These are phyloP conservation scores for Gremmenia infestans DNA, from an alignment of 2,329 filamentous ascomycete genomes.

Conservation along the genomic window DNA sequence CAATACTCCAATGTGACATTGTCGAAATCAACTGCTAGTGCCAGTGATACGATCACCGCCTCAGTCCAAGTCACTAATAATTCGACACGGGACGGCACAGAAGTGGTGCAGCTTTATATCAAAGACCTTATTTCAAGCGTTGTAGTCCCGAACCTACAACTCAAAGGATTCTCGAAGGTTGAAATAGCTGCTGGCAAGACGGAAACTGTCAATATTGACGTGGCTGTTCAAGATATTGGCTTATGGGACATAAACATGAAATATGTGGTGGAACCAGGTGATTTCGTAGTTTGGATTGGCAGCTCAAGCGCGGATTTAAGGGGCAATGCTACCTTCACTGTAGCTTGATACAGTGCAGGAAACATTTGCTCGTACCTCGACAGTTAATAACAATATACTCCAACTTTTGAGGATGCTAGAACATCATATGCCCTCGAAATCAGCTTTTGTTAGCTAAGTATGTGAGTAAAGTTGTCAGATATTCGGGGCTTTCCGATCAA, in stretches of 20 bases:
- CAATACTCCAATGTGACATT: constrained; percentile 44
- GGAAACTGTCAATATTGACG: constrained; percentile 47
- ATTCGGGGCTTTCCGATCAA: too few species aligned
- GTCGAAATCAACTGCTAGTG: constrained; percentile 33
- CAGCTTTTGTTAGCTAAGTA: too few species aligned
- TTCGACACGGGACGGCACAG: constrained; percentile 44
- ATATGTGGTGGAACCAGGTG: constrained; percentile 69
- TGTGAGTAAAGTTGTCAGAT: too few species aligned
- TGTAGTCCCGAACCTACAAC: constrained; percentile 62
- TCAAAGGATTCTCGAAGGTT: constrained; percentile 70
- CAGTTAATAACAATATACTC: background rate
- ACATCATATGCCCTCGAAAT: too few species aligned
- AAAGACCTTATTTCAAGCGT: constrained; percentile 43
- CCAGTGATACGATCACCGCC: constrained; percentile 47
- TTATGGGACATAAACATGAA: constrained; percentile 68
- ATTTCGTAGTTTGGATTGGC: constrained; percentile 61
- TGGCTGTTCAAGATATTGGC: constrained; percentile 63
- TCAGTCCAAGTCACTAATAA: constrained; percentile 56
- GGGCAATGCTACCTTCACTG: constrained; percentile 51
- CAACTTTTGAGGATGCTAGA: too few species aligned
- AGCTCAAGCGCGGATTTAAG: constrained; percentile 52
- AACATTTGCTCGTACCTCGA: background rate
- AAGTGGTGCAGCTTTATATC: constrained; percentile 55
- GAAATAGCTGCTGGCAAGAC: constrained; percentile 49
- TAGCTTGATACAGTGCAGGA: constrained; percentile 24